A percentile compares a stretch with the other conserved stretches of the same genome.
phyloP scores from a whole-genome alignment of 169 alveolate genomes.

The Plasmodium fragile region DNA sequence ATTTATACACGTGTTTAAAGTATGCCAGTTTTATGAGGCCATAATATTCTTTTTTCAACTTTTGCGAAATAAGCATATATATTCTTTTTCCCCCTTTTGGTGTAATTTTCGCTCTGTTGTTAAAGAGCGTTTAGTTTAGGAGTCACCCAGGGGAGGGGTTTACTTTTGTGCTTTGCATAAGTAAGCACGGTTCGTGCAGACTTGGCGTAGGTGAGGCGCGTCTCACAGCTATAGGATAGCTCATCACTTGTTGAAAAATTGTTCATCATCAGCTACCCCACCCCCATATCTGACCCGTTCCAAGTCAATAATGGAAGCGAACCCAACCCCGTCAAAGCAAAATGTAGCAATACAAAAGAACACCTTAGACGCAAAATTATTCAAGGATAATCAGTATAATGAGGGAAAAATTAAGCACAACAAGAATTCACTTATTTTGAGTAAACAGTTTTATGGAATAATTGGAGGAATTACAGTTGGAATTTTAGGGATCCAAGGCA shows the following conservation, averaged over 20 bases:
- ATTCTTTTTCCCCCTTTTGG: background rate
- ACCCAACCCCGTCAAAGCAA: background rate
- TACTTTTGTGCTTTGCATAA: background rate
- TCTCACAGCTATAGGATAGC: background rate
- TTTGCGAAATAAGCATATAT: background rate
- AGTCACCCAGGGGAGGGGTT: background rate
- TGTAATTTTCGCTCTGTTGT: background rate
- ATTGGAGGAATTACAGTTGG: slow-evolving; percentile 71
- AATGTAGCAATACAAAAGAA: slow-evolving; percentile 16
- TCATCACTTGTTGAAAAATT: background rate
- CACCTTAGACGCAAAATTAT: slow-evolving; percentile 33
- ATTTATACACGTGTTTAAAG: background rate
- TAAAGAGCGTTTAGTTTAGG: background rate
- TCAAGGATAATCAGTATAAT: slow-evolving; percentile 17
- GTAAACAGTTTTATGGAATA: slow-evolving; percentile 70
- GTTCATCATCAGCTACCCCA: background rate
- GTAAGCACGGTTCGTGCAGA: background rate
- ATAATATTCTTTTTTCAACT: background rate
- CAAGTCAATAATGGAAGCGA: slow-evolving; percentile 37
- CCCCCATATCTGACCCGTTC: background rate
- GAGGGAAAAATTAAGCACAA: slow-evolving; percentile 49
- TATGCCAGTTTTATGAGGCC: background rate
- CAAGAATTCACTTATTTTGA: slow-evolving; percentile 42
- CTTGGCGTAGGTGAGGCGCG: background rate
- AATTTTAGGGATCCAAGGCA: slow-evolving; percentile 66